These are phyloP conservation scores for Volvariella volvacea DNA, from an alignment of 1,284 basidiomycete genomes.

Conservation along the genomic window DNA sequence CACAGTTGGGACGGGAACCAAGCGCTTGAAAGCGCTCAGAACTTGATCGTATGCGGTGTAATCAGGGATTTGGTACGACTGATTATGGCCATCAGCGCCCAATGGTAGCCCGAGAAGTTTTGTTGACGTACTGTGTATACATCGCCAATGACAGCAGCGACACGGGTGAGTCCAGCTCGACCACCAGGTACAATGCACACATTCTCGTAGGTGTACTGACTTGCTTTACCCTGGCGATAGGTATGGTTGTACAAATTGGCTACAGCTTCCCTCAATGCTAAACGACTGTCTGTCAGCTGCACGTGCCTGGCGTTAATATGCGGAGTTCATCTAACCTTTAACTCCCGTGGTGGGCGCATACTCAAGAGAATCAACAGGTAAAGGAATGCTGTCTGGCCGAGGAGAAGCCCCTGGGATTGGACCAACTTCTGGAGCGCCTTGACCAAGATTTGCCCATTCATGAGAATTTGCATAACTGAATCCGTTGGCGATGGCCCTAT, in stretches of 20 bases:
- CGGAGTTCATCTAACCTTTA: slow-evolving; percentile 43
- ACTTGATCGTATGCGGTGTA: slow-evolving; percentile 86
- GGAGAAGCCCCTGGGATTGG: slow-evolving; percentile 70
- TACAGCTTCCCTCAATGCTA: slow-evolving; percentile 65
- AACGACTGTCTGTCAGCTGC: slow-evolving; percentile 6
- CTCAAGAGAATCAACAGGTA: slow-evolving; percentile 76
- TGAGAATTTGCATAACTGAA: slow-evolving; percentile 73
- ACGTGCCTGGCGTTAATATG: slow-evolving; percentile 2
- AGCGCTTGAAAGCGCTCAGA: slow-evolving; percentile 79
- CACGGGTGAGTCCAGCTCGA: slow-evolving; percentile 79
- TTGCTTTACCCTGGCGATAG: slow-evolving; percentile 74
- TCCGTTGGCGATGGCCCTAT: slow-evolving; percentile 84
- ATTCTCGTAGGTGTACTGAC: slow-evolving; percentile 87
- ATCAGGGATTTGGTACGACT: slow-evolving; percentile 83
- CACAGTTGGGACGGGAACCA: slow-evolving; percentile 88
- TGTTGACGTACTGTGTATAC: slow-evolving; percentile 58
- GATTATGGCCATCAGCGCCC: slow-evolving; percentile 4
- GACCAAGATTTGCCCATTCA: slow-evolving; percentile 78
- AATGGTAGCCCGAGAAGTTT: neutral
- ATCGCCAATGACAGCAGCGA: slow-evolving; percentile 87
- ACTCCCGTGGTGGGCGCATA: slow-evolving; percentile 93
- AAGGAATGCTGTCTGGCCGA: slow-evolving; percentile 56
- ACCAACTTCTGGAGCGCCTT: slow-evolving; percentile 88
- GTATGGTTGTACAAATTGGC: slow-evolving; percentile 84
- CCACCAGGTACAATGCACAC: slow-evolving; percentile 91